Evolutionary conservation across 2,329 filamentous ascomycete species (phyloP).

Genomic region (Trichoderma aggressivum): DNA sequence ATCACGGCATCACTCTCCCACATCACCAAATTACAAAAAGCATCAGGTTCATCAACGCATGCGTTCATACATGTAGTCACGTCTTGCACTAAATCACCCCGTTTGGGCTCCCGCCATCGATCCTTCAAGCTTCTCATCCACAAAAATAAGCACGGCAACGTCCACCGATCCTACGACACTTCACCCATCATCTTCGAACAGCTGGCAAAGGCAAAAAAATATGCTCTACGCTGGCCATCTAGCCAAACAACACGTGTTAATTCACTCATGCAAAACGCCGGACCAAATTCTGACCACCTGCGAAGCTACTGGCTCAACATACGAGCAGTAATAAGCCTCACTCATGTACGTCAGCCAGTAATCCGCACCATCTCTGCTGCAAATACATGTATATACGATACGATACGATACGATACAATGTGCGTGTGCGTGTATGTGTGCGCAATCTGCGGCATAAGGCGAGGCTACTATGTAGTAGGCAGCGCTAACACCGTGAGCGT

Average conservation of each 20-base stretch:
- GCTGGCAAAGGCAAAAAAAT: background rate
- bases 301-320: background rate
- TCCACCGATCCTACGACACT: background rate
- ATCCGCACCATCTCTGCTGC: background rate
- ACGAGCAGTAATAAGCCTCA: background rate
- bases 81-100: background rate
- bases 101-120: background rate
- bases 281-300: conserved; percentile 12
- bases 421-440: background rate
- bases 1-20: background rate
- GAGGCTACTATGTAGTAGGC: background rate
- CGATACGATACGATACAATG: too few species aligned
- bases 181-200: background rate
- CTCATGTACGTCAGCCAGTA: background rate
- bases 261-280: background rate
- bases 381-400: background rate
- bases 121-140: background rate
- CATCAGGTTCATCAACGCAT: background rate
- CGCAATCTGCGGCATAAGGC: background rate
- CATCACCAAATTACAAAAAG: background rate
- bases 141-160: background rate
- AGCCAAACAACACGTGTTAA: background rate
- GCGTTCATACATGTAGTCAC: background rate
- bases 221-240: background rate
- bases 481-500: background rate